phyloP scores from a whole-genome alignment of 139 green algal genomes.

The Micromonas commoda region DNA sequence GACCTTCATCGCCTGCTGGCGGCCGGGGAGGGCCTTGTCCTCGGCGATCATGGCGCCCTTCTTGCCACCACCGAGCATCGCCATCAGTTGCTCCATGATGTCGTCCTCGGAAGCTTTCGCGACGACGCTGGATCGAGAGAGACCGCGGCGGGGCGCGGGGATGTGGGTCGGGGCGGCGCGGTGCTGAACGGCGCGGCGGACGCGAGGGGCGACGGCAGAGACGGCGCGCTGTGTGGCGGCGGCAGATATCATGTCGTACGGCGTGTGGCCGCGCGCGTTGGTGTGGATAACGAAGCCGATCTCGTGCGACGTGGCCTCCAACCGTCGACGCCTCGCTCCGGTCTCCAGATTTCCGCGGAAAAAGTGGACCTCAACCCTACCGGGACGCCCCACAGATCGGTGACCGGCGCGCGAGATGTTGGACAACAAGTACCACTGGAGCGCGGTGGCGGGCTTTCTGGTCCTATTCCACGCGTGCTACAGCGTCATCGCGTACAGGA shows the following conservation, averaged over 20 bases:
- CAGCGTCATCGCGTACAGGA: neutral
- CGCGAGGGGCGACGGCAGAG: no score
- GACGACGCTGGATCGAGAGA: neutral
- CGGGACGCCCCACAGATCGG: no score
- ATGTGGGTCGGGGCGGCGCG: neutral
- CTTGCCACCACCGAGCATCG: neutral
- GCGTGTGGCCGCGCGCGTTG: neutral
- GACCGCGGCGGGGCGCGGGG: neutral
- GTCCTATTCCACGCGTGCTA: neutral
- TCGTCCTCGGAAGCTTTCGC: neutral
- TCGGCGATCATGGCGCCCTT: neutral
- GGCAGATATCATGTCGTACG: neutral
- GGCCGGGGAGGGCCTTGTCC: neutral
- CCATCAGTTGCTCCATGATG: slow-evolving; percentile 21
- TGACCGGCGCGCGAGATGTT: neutral
- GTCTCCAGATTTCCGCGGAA: no score
- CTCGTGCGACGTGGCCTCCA: no score
- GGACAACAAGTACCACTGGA: neutral
- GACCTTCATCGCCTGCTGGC: neutral
- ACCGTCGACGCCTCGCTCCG: no score
- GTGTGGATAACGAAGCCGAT: no score
- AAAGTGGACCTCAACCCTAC: no score
- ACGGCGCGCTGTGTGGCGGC: neutral
- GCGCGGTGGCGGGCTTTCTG: neutral
- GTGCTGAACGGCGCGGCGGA: neutral